Base-by-base conservation (phyloP, 805 yeast species). In the Candida chauliodis region DNA sequence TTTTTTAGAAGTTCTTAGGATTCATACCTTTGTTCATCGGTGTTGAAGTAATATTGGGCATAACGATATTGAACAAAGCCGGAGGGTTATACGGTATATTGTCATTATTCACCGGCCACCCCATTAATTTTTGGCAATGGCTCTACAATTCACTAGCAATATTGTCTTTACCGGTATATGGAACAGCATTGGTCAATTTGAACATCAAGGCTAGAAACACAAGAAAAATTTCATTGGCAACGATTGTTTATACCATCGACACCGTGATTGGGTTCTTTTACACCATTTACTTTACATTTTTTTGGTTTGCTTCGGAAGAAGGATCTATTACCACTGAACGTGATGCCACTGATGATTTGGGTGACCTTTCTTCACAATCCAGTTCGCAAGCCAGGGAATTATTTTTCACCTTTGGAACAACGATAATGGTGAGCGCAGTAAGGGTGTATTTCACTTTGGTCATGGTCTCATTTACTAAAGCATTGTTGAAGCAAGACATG, bases 51-150 rank as follows among this genome's bases (percentile, higher is more conserved):
- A 76, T 84, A 15, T 69, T 89, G 4, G 82, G 86, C 1, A 69
- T 85, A 25, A 84, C 90, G 11, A 74, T 89, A 25, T 71, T 90
- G 46, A 91, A 91, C 66, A 90, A 90, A 56, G 86, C 90, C 48
- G 80, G 95, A 42, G 96, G 98, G 8, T 69, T 80, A 15, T 91
- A 83, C 59, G 99, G 97, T 20, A 66, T 91, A 24, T 65, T 89
- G 16, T 89, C 97, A 1, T 58, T 91, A 18, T 75, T 91, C 52
- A 90, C 97, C 0, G 93, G 96, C 1, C 96, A 90, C 54, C 93
- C 93, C 2, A 70, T 90, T 39, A 81, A 79, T 43, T 75, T 81
- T 43, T 66, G 84, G 63, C 97, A 91, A 55, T 85, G 96, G 93
- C 42, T 84, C 1, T 78, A 81, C 47, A 88, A 90, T 58, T 49